Percentiles rank a stretch among this genome's conserved stretches.
Conservation (phyloP, 2,329 filamentous ascomycete species). For the Fusarium sp. region DNA sequence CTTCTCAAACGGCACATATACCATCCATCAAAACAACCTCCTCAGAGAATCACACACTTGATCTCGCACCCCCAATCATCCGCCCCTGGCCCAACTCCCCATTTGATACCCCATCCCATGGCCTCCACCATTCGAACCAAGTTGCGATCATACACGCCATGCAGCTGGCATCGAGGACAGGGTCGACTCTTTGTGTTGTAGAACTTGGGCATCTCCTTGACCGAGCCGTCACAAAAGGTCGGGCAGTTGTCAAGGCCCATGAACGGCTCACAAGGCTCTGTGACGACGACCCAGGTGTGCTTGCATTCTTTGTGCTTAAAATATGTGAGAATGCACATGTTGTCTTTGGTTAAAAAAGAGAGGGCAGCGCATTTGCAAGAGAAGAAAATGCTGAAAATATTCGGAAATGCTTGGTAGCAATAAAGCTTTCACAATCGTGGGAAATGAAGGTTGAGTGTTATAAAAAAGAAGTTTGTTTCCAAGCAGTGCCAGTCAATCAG, state of each 20-base stretch:
- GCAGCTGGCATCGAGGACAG: constrained; percentile 61
- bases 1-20: not conserved
- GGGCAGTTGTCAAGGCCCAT: constrained; percentile 67
- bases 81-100: constrained; percentile 62
- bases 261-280: constrained; percentile 62
- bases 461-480: not conserved
- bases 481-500: constrained; percentile 24
- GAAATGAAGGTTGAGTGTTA: constrained; percentile 5
- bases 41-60: constrained; percentile 55
- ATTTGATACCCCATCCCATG: constrained; percentile 62
- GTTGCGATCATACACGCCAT: constrained; percentile 64
- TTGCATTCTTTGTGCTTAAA: constrained; percentile 65
- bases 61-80: constrained; percentile 57
- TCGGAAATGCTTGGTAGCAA: not conserved
- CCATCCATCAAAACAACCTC: not conserved
- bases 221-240: constrained; percentile 57
- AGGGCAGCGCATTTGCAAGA: not conserved
- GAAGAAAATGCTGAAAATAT: not conserved
- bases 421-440: constrained; percentile 1
- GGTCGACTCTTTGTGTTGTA: constrained; percentile 56
- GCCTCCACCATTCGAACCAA: constrained; percentile 61
- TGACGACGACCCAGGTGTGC: constrained; percentile 67
- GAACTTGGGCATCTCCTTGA: constrained; percentile 55
- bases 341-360: not conserved
- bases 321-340: constrained; percentile 66